These are phyloP conservation scores for Emmonsia crescens DNA, from an alignment of 2,329 filamentous ascomycete species.

Conservation along the genomic window DNA sequence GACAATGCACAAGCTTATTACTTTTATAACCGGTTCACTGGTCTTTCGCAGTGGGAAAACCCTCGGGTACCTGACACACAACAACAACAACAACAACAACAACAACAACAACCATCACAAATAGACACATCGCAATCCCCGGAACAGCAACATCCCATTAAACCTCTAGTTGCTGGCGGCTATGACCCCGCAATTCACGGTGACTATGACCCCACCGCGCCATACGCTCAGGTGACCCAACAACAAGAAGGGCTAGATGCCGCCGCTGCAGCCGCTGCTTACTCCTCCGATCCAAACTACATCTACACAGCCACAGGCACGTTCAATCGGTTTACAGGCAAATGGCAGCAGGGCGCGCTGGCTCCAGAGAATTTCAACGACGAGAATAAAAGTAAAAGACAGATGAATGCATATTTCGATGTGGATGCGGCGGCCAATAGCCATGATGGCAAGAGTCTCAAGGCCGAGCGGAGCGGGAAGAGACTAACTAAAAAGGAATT, in stretches of 20 bases:
- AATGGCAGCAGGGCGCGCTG: constrained; percentile 59
- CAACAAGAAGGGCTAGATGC: constrained; percentile 22
- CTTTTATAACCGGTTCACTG: constrained; percentile 74
- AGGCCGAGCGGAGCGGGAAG: constrained; percentile 79
- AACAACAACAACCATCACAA: too few species aligned
- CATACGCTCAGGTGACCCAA: constrained; percentile 59
- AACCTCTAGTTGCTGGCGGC: constrained; percentile 47
- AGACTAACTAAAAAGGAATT: constrained; percentile 76
- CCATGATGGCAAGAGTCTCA: constrained; percentile 81
- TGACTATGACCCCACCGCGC: constrained; percentile 90
- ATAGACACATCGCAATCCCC: constrained; percentile 20
- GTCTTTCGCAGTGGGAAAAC: constrained; percentile 72
- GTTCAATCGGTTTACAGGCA: constrained; percentile 89
- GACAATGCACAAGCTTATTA: constrained; percentile 57
- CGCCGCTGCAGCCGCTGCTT: constrained; percentile 19
- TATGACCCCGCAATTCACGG: constrained; percentile 97
- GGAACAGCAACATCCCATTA: constrained; percentile 19
- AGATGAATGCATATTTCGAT: constrained; percentile 93
- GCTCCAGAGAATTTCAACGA: constrained; percentile 70
- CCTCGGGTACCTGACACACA: constrained; percentile 53
- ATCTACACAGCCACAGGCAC: constrained; percentile 57
- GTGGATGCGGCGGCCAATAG: constrained; percentile 86
- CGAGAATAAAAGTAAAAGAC: constrained; percentile 73
- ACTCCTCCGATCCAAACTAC: constrained; percentile 31
- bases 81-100: constrained; percentile 3